Evolutionary conservation across 2,329 filamentous ascomycete genomes (phyloP).

Genomic region (Nemania diffusa): DNA sequence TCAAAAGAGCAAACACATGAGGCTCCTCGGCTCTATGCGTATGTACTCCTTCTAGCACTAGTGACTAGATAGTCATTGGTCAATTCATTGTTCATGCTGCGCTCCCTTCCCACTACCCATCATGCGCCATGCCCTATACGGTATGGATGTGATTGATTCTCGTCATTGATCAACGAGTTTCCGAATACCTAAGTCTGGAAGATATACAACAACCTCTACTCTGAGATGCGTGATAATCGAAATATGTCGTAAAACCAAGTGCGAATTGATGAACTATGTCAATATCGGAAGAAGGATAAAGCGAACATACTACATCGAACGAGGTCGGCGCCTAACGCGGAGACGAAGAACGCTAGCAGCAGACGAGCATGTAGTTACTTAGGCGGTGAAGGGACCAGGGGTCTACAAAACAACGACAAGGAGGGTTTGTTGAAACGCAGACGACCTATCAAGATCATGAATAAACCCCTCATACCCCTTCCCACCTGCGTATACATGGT

Average conservation of each 20-base stretch:
- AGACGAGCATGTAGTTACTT: no score
- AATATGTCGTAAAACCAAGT: background rate
- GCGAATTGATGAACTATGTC: background rate
- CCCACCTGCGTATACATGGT: no score
- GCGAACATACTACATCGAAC: background rate
- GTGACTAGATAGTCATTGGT: constrained; percentile 4
- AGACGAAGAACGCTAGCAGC: background rate
- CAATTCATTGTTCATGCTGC: background rate
- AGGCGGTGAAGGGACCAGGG: background rate
- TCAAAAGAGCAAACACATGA: background rate
- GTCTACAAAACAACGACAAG: background rate
- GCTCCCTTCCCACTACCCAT: background rate
- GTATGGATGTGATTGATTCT: background rate
- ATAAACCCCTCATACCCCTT: no score
- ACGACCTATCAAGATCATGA: no score
- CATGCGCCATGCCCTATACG: background rate
- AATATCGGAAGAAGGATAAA: no score
- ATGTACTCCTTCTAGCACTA: background rate
- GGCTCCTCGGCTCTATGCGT: background rate
- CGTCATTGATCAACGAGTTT: background rate
- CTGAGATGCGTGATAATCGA: background rate
- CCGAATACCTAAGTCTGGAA: background rate
- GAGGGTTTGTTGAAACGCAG: background rate
- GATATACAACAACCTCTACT: background rate
- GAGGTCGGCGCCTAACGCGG: background rate